phyloP scores from a whole-genome alignment of 139 green algal species.

The Astrephomene gubernaculifera region DNA sequence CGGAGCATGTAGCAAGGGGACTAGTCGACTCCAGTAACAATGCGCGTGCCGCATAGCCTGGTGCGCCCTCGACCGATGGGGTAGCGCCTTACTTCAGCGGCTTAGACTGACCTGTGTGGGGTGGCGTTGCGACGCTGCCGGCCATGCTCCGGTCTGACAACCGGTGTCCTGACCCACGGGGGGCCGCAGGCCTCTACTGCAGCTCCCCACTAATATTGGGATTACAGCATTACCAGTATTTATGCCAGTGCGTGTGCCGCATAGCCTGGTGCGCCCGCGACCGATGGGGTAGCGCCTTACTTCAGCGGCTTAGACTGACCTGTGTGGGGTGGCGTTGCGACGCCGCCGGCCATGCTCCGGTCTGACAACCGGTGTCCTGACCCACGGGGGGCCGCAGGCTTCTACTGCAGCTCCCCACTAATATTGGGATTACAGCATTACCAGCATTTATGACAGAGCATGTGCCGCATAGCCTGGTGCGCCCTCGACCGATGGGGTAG shows the following conservation, averaged over 20 bases:
- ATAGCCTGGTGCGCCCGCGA: conserved; percentile 14
- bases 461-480: conserved; percentile 27
- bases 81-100: conserved; percentile 34
- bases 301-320: conserved; percentile 22
- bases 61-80: not conserved
- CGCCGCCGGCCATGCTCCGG: not conserved
- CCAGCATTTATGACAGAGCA: not conserved
- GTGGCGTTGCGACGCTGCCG: not conserved
- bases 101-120: not conserved
- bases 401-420: not conserved
- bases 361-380: conserved; percentile 34
- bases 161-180: conserved; percentile 38
- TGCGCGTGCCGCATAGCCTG: conserved; percentile 25
- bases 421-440: conserved; percentile 2
- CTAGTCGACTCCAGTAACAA: too few relatives aligned
- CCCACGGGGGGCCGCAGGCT: conserved; percentile 15
- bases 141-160: conserved; percentile 17
- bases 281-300: conserved; percentile 10
- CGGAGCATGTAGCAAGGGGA: not conserved
- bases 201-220: not conserved
- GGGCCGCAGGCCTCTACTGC: not conserved
- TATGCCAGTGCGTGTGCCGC: not conserved
- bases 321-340: conserved; percentile 3
- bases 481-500: not conserved
- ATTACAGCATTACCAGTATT: not conserved